These are phyloP conservation scores for Bryum argenteum DNA, from an alignment of 225 moss, liverwort and hornwort genomes.

Conservation along the genomic window DNA sequence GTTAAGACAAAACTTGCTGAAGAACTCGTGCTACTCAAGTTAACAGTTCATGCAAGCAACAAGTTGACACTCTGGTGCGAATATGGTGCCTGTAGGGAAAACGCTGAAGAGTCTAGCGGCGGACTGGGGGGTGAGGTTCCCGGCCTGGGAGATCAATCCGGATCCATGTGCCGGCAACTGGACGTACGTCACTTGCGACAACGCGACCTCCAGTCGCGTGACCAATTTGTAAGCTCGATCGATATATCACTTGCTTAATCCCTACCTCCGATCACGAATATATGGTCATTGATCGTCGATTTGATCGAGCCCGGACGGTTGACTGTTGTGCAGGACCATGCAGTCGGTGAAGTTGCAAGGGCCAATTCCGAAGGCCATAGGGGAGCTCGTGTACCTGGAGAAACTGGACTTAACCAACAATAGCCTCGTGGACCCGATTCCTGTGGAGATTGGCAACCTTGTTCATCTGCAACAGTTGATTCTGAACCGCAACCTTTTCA, in stretches of 20 bases:
- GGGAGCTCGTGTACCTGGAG: slow-evolving; percentile 19
- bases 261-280: not conserved
- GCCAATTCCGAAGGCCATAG: slow-evolving; percentile 14
- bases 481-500: slow-evolving; percentile 1
- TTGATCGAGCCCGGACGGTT: too few relatives aligned
- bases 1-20: too few relatives aligned
- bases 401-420: not conserved
- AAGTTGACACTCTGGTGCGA: not conserved
- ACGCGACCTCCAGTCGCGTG: not conserved
- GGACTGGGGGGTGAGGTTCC: not conserved
- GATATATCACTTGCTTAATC: not conserved
- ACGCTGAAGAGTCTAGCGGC: not conserved
- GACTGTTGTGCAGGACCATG: slow-evolving; percentile 28
- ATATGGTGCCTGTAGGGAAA: not conserved
- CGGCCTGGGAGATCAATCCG: slow-evolving; percentile 11
- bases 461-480: slow-evolving; percentile 2
- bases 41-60: too few relatives aligned
- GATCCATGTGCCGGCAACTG: slow-evolving; percentile 32
- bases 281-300: not conserved
- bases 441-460: slow-evolving; percentile 24
- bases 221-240: slow-evolving; percentile 13
- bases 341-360: not conserved
- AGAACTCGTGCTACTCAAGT: too few relatives aligned
- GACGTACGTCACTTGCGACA: slow-evolving; percentile 33
- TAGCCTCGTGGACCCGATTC: slow-evolving; percentile 13